phyloP scores from a whole-genome alignment of 345 rosid species.

The Arabidopsis thaliana region TAIR10.1 NC_003075.7:13181001-13181500 shows the following conservation, averaged over 20 bases:
- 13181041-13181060: slow-evolving; percentile 55
- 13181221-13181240: slow-evolving; percentile 84
- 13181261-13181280: slow-evolving; percentile 95
- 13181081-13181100: slow-evolving; percentile 84
- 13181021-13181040: background rate
- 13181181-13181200: slow-evolving; percentile 83
- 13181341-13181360: slow-evolving; percentile 64
- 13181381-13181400: slow-evolving; percentile 80
- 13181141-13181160: slow-evolving; percentile 55
- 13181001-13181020: background rate
- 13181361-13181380: slow-evolving; percentile 66
- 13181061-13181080: slow-evolving; percentile 71
- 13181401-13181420: slow-evolving; percentile 94
- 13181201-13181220: slow-evolving; percentile 73
- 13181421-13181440: slow-evolving; percentile 84
- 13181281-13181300: slow-evolving; percentile 84
- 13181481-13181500: background rate
- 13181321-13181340: slow-evolving; percentile 77
- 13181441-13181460: slow-evolving; percentile 59
- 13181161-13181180: slow-evolving; percentile 76
- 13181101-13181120: slow-evolving; percentile 64
- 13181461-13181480: background rate
- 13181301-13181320: slow-evolving; percentile 64
- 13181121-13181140: slow-evolving; percentile 52
- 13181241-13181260: slow-evolving; percentile 95